Percentiles rank a stretch among this genome's conserved stretches.
Evolutionary conservation across 1,139 yeast genomes (phyloP).

Genomic region (Hyphopichia buzzinii): DNA sequence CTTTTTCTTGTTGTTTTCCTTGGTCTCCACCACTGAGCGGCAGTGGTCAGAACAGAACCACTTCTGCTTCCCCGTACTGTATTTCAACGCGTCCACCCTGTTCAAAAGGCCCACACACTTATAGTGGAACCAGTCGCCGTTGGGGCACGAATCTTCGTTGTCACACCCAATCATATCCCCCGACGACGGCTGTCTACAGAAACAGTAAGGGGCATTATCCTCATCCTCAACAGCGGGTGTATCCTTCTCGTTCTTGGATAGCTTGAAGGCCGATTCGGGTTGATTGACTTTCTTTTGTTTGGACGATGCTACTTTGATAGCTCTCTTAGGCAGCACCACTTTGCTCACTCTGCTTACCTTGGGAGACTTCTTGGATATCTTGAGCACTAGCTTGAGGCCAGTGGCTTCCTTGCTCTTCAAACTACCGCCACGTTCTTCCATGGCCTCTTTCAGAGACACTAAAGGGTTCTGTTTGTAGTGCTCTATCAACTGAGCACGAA

Average conservation of each 20-base stretch:
- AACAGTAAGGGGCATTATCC: constrained; percentile 33
- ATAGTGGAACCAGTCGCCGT: constrained; percentile 52
- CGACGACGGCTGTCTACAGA: constrained; percentile 44
- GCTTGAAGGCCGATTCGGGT: constrained; percentile 5
- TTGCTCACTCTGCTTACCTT: neutral
- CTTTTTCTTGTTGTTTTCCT: constrained; percentile 14
- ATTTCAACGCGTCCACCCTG: constrained; percentile 40
- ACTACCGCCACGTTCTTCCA: constrained; percentile 26
- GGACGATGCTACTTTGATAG: no score
- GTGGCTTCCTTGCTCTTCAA: constrained; percentile 9
- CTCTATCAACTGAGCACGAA: constrained; percentile 29
- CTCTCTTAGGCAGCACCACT: no score
- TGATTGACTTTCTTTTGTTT: constrained; percentile 4
- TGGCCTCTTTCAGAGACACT: constrained; percentile 40
- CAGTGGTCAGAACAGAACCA: constrained; percentile 46
- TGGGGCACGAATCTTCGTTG: constrained; percentile 37
- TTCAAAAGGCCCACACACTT: constrained; percentile 45
- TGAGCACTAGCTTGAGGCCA: constrained; percentile 29
- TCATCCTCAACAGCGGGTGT: constrained; percentile 14
- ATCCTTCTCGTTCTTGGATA: constrained; percentile 2
- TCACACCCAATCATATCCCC: constrained; percentile 52
- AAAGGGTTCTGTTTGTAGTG: constrained; percentile 40
- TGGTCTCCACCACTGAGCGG: constrained; percentile 17
- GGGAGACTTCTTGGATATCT: constrained; percentile 17
- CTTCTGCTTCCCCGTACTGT: constrained; percentile 32